phyloP scores from a whole-genome alignment of 345 rosid species.

The Sonneratia alba region DNA sequence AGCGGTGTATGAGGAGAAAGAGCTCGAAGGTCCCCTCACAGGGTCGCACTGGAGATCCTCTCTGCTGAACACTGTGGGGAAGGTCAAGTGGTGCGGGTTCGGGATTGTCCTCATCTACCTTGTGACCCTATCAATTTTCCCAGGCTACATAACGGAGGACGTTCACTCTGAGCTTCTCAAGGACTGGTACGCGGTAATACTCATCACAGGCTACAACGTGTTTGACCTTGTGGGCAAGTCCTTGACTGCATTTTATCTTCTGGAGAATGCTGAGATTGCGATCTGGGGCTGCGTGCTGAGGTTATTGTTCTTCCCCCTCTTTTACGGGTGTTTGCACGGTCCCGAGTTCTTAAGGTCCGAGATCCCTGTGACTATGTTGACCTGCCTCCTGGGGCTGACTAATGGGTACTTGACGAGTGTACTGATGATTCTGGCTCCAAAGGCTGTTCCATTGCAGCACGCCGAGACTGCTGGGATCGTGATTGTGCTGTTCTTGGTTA shows the following conservation, averaged over 20 bases:
- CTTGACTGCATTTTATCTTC: slow-evolving; percentile 54
- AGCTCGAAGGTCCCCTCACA: slow-evolving; percentile 37
- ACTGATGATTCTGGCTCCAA: slow-evolving; percentile 78
- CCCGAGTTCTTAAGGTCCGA: slow-evolving; percentile 70
- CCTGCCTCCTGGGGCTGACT: slow-evolving; percentile 69
- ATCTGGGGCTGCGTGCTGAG: slow-evolving; percentile 61
- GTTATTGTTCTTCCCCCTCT: slow-evolving; percentile 76
- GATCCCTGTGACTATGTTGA: slow-evolving; percentile 70
- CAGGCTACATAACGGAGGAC: slow-evolving; percentile 86
- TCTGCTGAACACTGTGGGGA: slow-evolving; percentile 46
- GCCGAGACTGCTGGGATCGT: slow-evolving; percentile 89
- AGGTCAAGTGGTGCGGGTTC: slow-evolving; percentile 68
- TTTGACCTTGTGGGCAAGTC: slow-evolving; percentile 89
- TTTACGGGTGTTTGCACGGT: slow-evolving; percentile 74
- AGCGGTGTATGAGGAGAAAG: slow-evolving; percentile 44
- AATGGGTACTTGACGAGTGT: slow-evolving; percentile 86
- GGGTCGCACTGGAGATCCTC: slow-evolving; percentile 56
- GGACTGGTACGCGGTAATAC: slow-evolving; percentile 80
- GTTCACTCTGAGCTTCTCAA: slow-evolving; percentile 67
- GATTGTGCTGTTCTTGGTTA: slow-evolving; percentile 58
- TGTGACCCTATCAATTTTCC: slow-evolving; percentile 79
- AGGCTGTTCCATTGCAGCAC: slow-evolving; percentile 53
- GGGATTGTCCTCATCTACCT: slow-evolving; percentile 56
- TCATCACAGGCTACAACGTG: slow-evolving; percentile 64
- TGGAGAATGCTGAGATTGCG: slow-evolving; percentile 53